Percentiles rank a stretch among this genome's conserved stretches.
Conservation (phyloP, 306 rosid species). For the Cucurbita maxima region DNA sequence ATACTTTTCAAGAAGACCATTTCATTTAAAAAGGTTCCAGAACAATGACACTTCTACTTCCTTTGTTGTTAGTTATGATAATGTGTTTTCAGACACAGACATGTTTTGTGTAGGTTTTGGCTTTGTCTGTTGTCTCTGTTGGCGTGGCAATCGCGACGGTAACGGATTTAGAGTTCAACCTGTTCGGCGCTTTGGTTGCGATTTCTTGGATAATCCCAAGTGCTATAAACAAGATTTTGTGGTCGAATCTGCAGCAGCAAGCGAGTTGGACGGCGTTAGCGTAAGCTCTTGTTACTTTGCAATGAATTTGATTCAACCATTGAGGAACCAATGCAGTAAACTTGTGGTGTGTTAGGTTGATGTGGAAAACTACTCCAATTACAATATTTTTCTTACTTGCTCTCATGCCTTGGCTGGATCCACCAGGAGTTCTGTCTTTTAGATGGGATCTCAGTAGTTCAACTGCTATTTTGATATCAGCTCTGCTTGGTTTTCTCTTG, state of each 20-base stretch:
- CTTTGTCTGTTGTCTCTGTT: constrained; percentile 47
- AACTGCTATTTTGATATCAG: constrained; percentile 50
- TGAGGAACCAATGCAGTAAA: not conserved
- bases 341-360: constrained; percentile 39
- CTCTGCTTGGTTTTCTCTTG: constrained; percentile 81
- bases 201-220: constrained; percentile 75
- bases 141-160: constrained; percentile 91
- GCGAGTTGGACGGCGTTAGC: constrained; percentile 90
- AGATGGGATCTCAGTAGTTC: constrained; percentile 53
- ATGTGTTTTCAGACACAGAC: not conserved
- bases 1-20: constrained; percentile 49
- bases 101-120: constrained; percentile 45
- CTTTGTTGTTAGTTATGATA: too few relatives aligned
- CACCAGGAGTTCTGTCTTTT: constrained; percentile 79
- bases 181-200: constrained; percentile 60
- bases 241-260: constrained; percentile 80
- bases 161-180: constrained; percentile 77
- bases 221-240: constrained; percentile 69
- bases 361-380: constrained; percentile 86
- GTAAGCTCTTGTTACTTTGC: constrained; percentile 23
- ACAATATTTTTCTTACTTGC: constrained; percentile 70
- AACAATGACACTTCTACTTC: not conserved
- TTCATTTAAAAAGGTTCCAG: constrained; percentile 43
- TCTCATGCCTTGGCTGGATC: constrained; percentile 95
- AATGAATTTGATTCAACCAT: not conserved